Base-by-base conservation (phyloP, 1,284 basidiomycete species). In the Naganishia cerealis region DNA sequence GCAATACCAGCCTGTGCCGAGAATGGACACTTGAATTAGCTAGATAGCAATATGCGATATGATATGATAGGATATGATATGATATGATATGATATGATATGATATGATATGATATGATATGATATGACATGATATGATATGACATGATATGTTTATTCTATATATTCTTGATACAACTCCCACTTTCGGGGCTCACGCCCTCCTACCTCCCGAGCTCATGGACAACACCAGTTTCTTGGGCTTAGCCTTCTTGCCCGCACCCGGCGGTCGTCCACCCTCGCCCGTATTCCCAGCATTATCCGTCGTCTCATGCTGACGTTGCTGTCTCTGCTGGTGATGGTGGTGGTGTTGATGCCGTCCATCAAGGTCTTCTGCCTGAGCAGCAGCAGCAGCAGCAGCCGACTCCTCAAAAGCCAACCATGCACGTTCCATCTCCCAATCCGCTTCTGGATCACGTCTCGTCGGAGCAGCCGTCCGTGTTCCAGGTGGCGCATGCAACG, bases 391-490 rank as follows among this genome's bases (percentile, higher is more conserved):
- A 63, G 53, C 42, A 42, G 71, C 68, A 57, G 67, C 65, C 43
- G 71, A 61, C 55, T 84, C 80, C 21, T 91, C 89, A 46, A 92
- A 82, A 72, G 91, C 90, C 75, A 90, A 87, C 88, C 90, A 93
- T 21, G 88, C 88, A 57, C 84, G 84, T 73, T 91, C 90, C 48
- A 91, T 80, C 75, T 91, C 89, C 87, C 86, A 89, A 70, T 88
- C 89, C 69, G 89, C 87, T 62, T 83, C 82, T 50, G 75, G 77
- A 57, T 82, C 82, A 63, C 67, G 71, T 66, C 71, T 73, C 29
- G 2, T 33, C 70, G 69, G 67, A 29, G 39, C 38, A 24, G 65
- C 43, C 18, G 52, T 24, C 24, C 33, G 12, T 53, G 69, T 76
- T 7, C 71, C 73, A 18, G 74, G 70, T 50, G 70, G 73, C 43